These are phyloP conservation scores for Conringia planisiliqua DNA, from an alignment of 345 rosid species.

Conservation along the genomic window DNA sequence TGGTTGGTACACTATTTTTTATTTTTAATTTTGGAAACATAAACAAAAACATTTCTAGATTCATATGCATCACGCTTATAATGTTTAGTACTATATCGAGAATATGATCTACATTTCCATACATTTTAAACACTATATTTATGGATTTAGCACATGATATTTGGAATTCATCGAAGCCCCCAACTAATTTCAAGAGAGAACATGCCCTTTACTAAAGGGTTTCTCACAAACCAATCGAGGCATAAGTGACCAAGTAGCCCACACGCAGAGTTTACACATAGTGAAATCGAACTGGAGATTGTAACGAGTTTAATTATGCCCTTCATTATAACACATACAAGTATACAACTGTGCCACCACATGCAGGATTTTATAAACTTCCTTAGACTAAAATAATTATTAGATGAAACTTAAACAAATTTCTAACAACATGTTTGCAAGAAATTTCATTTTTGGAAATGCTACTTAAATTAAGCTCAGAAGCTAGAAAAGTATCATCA, in stretches of 20 bases:
- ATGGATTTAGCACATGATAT: neutral
- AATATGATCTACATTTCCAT: neutral
- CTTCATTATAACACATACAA: neutral
- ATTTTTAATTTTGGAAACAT: neutral
- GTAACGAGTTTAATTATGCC: neutral
- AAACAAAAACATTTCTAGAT: neutral
- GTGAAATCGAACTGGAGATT: neutral
- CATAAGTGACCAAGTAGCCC: neutral
- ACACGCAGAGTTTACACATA: neutral
- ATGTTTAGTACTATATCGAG: neutral
- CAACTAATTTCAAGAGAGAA: neutral
- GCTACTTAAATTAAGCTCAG: neutral
- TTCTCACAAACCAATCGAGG: neutral
- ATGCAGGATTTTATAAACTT: neutral
- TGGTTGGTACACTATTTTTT: neutral
- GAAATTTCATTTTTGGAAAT: neutral
- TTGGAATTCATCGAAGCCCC: neutral
- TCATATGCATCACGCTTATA: neutral
- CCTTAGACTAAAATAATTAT: neutral
- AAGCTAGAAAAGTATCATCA: slow-evolving; percentile 7
- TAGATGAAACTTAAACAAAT: neutral
- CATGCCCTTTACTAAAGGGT: neutral
- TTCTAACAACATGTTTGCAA: neutral
- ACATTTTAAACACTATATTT: neutral
- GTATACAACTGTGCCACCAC: neutral